These are phyloP conservation scores for Nidularia pulvinata DNA, from an alignment of 768 basidiomycete genomes.

Conservation along the genomic window DNA sequence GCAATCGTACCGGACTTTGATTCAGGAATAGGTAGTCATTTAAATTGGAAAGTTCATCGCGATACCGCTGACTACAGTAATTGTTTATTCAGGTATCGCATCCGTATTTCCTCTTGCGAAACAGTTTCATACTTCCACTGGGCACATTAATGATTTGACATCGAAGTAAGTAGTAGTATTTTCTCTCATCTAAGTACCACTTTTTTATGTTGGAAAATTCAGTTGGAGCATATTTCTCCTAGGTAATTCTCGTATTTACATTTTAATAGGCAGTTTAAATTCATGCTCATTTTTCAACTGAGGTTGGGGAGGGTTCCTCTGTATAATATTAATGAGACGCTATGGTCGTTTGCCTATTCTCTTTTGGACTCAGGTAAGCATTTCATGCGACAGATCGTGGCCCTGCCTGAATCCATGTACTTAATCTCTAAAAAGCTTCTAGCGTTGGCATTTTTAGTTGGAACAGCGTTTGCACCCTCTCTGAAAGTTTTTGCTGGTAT, in stretches of 20 bases:
- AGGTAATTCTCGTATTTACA: slow-evolving; percentile 20
- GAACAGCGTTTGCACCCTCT: slow-evolving; percentile 50
- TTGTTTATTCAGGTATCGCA: slow-evolving; percentile 40
- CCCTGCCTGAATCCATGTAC: not conserved
- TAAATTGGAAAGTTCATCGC: not conserved
- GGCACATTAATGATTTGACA: slow-evolving; percentile 54
- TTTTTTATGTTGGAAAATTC: not conserved
- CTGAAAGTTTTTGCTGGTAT: slow-evolving; percentile 40
- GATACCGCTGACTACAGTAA: not conserved
- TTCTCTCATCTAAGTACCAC: not conserved
- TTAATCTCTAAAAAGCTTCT: slow-evolving; percentile 28
- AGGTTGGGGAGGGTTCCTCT: slow-evolving; percentile 47
- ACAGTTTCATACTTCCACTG: slow-evolving; percentile 49
- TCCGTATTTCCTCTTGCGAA: slow-evolving; percentile 53
- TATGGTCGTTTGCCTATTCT: slow-evolving; percentile 60
- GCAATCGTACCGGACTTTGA: slow-evolving; percentile 63
- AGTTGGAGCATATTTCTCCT: slow-evolving; percentile 61
- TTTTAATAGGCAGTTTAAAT: not conserved
- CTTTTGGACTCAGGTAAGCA: slow-evolving; percentile 53
- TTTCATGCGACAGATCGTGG: not conserved
- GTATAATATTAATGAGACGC: slow-evolving; percentile 49
- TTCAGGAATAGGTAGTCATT: slow-evolving; percentile 43
- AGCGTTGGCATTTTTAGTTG: slow-evolving; percentile 48
- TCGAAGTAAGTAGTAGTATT: slow-evolving; percentile 29
- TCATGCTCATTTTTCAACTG: not conserved